Percentiles rank a stretch among this genome's conserved stretches.
Evolutionary conservation across 345 rosid genomes (phyloP).

Genomic region (Clarkia xantiana): DNA sequence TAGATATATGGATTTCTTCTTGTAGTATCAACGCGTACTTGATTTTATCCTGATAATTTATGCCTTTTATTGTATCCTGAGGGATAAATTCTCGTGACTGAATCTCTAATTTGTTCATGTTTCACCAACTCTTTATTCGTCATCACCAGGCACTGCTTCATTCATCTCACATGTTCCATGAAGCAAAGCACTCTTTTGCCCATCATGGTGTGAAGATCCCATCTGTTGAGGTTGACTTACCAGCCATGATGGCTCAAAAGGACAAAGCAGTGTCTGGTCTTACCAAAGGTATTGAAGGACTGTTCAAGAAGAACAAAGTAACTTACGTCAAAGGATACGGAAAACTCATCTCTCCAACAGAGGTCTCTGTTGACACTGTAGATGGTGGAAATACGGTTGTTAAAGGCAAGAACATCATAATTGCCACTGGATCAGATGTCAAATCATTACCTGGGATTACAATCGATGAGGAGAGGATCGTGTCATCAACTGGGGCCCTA

Average conservation of each 20-base stretch:
- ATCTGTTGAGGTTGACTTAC: conserved; percentile 82
- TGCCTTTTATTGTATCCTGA: neutral
- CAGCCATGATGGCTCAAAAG: conserved; percentile 92
- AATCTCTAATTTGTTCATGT: neutral
- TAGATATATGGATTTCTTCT: no score
- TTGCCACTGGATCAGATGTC: conserved; percentile 94
- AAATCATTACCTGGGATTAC: conserved; percentile 90
- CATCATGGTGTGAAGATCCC: conserved; percentile 79
- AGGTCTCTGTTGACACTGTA: conserved; percentile 68
- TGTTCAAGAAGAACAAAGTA: conserved; percentile 95
- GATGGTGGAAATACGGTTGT: conserved; percentile 71
- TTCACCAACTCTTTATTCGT: neutral
- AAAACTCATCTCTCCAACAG: conserved; percentile 69
- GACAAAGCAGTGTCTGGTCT: conserved; percentile 82
- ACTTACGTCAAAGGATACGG: conserved; percentile 93
- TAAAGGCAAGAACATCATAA: conserved; percentile 75
- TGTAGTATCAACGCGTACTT: no score
- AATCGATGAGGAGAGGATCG: conserved; percentile 85
- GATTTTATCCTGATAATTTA: neutral
- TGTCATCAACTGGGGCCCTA: conserved; percentile 96
- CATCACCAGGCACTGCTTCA: conserved; percentile 78
- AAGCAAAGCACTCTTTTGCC: conserved; percentile 80
- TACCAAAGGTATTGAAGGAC: conserved; percentile 84
- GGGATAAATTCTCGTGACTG: neutral
- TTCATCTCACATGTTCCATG: conserved; percentile 97